phyloP scores from a whole-genome alignment of 2,329 filamentous ascomycete genomes.

The Lomentospora prolificans region DNA sequence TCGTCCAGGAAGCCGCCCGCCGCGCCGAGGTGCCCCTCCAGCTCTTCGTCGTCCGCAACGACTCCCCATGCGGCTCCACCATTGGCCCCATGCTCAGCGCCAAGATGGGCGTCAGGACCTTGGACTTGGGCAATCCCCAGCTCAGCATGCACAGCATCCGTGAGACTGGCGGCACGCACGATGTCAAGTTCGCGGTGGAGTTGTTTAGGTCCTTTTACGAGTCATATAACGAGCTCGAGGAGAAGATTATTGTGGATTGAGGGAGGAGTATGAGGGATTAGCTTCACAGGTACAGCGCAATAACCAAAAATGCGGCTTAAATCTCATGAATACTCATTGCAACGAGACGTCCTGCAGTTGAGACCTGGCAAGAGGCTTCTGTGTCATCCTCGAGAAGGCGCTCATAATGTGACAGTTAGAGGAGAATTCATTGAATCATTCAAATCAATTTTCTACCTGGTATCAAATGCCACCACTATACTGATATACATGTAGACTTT shows the following conservation, averaged over 20 bases:
- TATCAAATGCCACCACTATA: background rate
- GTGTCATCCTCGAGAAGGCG: no score
- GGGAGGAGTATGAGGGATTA: background rate
- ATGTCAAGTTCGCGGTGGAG: constrained; percentile 77
- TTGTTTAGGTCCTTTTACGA: constrained; percentile 83
- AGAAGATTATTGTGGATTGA: constrained; percentile 74
- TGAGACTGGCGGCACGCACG: constrained; percentile 80
- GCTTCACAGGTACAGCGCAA: background rate
- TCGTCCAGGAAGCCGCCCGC: constrained; percentile 78
- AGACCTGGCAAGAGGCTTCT: no score
- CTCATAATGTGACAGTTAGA: no score
- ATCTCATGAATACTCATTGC: no score
- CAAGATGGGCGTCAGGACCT: constrained; percentile 72
- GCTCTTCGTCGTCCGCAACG: constrained; percentile 92
- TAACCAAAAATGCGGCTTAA: no score
- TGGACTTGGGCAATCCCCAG: constrained; percentile 91
- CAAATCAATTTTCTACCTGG: background rate
- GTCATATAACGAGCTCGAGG: constrained; percentile 72
- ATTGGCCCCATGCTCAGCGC: constrained; percentile 96
- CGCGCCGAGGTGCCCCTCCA: constrained; percentile 74
- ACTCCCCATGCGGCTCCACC: constrained; percentile 87
- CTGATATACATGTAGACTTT: background rate
- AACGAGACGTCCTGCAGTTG: no score
- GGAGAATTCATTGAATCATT: no score
- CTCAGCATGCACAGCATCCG: constrained; percentile 95